Evolutionary conservation across 129 eudicot species (phyloP).

Genomic region (Centaurea solstitialis): DNA sequence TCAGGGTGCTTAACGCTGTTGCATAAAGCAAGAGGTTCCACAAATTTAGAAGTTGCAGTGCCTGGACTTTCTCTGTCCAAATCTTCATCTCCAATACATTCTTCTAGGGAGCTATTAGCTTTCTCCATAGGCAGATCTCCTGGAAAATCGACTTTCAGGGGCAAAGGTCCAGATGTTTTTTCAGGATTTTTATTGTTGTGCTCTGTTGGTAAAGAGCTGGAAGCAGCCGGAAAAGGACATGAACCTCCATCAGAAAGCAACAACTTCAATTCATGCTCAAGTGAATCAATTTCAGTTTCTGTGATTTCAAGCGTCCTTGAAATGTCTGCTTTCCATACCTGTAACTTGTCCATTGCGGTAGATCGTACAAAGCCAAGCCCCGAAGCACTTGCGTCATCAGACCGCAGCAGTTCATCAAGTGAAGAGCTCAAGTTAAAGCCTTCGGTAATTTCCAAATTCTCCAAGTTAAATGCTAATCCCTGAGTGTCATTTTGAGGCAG

Average conservation of each 20-base stretch:
- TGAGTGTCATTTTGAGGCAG: conserved; percentile 38
- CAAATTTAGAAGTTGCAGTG: conserved; percentile 60
- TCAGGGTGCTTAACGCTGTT: conserved; percentile 19
- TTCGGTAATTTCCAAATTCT: conserved; percentile 49
- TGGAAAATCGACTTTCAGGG: conserved; percentile 36
- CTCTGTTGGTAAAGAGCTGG: conserved; percentile 30
- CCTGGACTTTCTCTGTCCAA: conserved; percentile 65
- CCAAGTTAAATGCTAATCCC: conserved; percentile 57
- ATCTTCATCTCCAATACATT: conserved; percentile 31
- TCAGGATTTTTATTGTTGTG: conserved; percentile 34
- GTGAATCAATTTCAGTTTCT: conserved; percentile 85
- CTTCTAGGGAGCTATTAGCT: conserved; percentile 20
- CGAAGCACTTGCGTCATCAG: conserved; percentile 40
- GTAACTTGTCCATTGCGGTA: conserved; percentile 65
- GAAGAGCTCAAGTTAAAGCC: conserved; percentile 52
- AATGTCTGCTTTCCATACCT: conserved; percentile 68
- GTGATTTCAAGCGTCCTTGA: conserved; percentile 69
- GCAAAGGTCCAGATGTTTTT: conserved; percentile 31
- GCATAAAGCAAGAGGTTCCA: conserved; percentile 27
- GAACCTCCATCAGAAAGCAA: conserved; percentile 37
- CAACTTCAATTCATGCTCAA: conserved; percentile 75
- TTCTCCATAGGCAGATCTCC: conserved; percentile 35
- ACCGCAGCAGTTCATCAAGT: conserved; percentile 52
- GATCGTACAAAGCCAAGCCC: conserved; percentile 51
- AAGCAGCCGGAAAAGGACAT: conserved; percentile 31